Percentiles rank a stretch among this genome's conserved stretches.
phyloP scores from a whole-genome alignment of 495 filamentous ascomycete genomes.

The Patellaria atrata region DNA sequence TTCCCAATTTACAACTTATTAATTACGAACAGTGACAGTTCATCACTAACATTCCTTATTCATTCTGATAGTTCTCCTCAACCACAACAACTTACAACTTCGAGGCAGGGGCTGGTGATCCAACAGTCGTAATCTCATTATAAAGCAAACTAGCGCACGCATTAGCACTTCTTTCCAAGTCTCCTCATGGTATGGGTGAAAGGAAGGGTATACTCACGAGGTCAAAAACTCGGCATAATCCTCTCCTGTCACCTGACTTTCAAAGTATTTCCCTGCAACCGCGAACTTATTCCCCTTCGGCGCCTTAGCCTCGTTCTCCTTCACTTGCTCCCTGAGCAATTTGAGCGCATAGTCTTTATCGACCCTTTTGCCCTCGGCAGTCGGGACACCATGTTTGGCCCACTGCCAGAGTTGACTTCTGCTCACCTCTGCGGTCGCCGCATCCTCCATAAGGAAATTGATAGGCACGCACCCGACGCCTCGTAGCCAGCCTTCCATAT shows the following conservation, averaged over 20 bases:
- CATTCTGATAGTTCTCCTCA: too few relatives aligned
- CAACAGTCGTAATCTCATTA: constrained; percentile 85
- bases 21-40: too few relatives aligned
- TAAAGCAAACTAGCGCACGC: constrained; percentile 58
- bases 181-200: neutral
- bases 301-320: constrained; percentile 57
- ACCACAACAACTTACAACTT: constrained; percentile 57
- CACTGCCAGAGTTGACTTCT: constrained; percentile 95
- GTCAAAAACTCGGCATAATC: constrained; percentile 97
- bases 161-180: constrained; percentile 7
- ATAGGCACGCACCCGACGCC: constrained; percentile 94
- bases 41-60: too few relatives aligned
- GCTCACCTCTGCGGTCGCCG: constrained; percentile 90
- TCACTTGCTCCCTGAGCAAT: constrained; percentile 74
- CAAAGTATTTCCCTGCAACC: constrained; percentile 84
- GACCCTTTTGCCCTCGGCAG: constrained; percentile 80
- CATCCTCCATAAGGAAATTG: constrained; percentile 99
- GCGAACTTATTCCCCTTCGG: constrained; percentile 85
- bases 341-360: constrained; percentile 82
- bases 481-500: constrained; percentile 98
- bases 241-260: constrained; percentile 86
- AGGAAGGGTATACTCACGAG: constrained; percentile 34
- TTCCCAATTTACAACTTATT: too few relatives aligned
- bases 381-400: constrained; percentile 71
- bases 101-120: constrained; percentile 44